Conservation (phyloP, 2,329 filamentous ascomycete genomes). For the Nothomitra cinnamomea region DNA sequence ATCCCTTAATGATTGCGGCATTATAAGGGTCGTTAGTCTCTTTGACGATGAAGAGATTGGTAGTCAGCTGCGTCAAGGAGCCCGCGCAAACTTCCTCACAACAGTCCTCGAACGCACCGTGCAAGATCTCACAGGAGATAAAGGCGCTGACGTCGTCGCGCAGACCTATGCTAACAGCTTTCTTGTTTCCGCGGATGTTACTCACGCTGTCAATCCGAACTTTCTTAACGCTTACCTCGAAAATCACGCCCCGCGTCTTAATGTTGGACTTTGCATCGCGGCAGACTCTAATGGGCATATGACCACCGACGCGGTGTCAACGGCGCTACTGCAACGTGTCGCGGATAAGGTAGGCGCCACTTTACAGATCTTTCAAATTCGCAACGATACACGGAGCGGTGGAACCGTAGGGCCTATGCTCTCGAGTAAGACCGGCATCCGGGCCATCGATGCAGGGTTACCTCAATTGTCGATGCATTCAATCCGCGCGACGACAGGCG, state of each 20-base stretch:
- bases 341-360: slow-evolving; percentile 55
- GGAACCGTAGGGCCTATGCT: slow-evolving; percentile 93
- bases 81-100: slow-evolving; percentile 74
- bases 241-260: slow-evolving; percentile 73
- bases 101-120: slow-evolving; percentile 64
- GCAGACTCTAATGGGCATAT: slow-evolving; percentile 86
- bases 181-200: slow-evolving; percentile 83
- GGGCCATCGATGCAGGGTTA: slow-evolving; percentile 74
- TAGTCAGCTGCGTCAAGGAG: slow-evolving; percentile 76
- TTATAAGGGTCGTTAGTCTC: slow-evolving; percentile 78
- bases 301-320: slow-evolving; percentile 81
- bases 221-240: slow-evolving; percentile 71
- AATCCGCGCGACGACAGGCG: slow-evolving; percentile 74
- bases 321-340: slow-evolving; percentile 60
- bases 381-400: slow-evolving; percentile 77
- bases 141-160: slow-evolving; percentile 35
- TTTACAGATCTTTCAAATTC: slow-evolving; percentile 83
- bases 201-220: slow-evolving; percentile 87
- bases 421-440: slow-evolving; percentile 60
- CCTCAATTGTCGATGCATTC: slow-evolving; percentile 90
- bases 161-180: slow-evolving; percentile 86
- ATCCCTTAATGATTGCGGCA: slow-evolving; percentile 36
- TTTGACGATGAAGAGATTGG: slow-evolving; percentile 98
- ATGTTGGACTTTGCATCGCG: slow-evolving; percentile 67
- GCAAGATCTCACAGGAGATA: slow-evolving; percentile 39